A percentile compares a stretch with the other conserved stretches of the same genome.
Conservation (phyloP, 139 green algal species). For the Tetratostichococcus sp. region DNA sequence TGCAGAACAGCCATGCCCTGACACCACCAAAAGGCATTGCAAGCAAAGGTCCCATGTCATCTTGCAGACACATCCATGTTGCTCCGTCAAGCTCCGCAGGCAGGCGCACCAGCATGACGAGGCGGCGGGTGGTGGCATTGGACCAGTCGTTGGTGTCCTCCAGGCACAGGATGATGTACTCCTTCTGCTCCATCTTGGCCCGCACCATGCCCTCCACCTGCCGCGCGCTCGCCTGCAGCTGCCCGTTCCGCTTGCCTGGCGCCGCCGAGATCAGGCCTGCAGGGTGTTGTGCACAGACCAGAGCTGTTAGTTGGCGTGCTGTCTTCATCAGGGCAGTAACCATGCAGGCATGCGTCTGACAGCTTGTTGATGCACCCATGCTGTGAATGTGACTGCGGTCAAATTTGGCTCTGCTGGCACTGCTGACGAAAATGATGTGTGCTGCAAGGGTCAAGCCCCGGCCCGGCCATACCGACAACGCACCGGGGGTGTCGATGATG, state of each 20-base stretch:
- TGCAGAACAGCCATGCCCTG: background rate
- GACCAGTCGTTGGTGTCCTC: slow-evolving; percentile 93
- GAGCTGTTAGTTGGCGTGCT: too few species aligned
- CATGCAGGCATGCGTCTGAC: too few species aligned
- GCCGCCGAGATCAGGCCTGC: slow-evolving; percentile 88
- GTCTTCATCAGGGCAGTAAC: too few species aligned
- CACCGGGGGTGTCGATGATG: slow-evolving; percentile 95
- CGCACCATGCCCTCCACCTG: slow-evolving; percentile 86
- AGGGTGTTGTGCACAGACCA: too few species aligned
- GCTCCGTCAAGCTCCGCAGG: too few species aligned
- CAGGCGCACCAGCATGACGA: slow-evolving; percentile 79
- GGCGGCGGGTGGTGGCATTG: slow-evolving; percentile 86
- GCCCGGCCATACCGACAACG: background rate
- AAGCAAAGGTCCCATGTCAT: background rate
- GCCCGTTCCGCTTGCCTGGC: slow-evolving; percentile 73
- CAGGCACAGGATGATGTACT: slow-evolving; percentile 96
- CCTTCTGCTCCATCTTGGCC: slow-evolving; percentile 83
- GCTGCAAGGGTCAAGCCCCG: too few species aligned
- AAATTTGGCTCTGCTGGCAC: too few species aligned
- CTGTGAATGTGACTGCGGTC: too few species aligned
- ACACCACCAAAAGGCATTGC: background rate
- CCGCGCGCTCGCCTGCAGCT: slow-evolving; percentile 57
- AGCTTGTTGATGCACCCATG: too few species aligned
- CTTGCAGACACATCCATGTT: background rate
- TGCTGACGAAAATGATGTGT: too few species aligned